Percentiles rank a stretch among this genome's conserved stretches.
Evolutionary conservation across 768 basidiomycete genomes (phyloP).

Genomic region (Naematelia encephala): DNA sequence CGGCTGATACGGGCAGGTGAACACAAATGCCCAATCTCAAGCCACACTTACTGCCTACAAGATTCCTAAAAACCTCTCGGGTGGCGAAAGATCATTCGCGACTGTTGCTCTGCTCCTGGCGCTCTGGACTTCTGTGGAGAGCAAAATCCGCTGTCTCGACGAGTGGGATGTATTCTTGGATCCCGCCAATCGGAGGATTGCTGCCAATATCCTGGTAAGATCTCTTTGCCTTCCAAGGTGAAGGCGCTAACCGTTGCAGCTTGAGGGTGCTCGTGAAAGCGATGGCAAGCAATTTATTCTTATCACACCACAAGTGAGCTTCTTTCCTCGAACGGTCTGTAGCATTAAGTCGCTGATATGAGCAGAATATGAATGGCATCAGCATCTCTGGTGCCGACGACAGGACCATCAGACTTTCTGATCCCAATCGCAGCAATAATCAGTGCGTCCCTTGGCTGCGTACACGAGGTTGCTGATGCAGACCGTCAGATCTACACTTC

Average conservation of each 20-base stretch:
- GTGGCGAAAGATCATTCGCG: conserved; percentile 95
- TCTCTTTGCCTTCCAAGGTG: background rate
- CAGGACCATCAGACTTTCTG: conserved; percentile 42
- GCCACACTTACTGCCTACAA: conserved; percentile 58
- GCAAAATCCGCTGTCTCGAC: conserved; percentile 92
- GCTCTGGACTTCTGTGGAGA: conserved; percentile 91
- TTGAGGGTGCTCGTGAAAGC: conserved; percentile 81
- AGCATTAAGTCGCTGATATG: conserved; percentile 1
- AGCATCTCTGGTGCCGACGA: conserved; percentile 23
- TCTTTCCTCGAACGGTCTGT: background rate
- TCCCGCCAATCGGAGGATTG: conserved; percentile 64
- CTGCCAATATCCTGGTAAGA: conserved; percentile 88
- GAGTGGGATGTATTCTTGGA: conserved; percentile 96
- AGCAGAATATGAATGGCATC: conserved; percentile 41
- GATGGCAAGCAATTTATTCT: conserved; percentile 90
- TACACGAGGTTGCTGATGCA: background rate
- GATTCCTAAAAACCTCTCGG: conserved; percentile 56
- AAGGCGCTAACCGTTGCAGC: conserved; percentile 53
- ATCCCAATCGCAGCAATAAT: conserved; percentile 36
- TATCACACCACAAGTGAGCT: conserved; percentile 77
- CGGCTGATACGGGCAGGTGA: background rate
- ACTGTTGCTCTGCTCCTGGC: conserved; percentile 92
- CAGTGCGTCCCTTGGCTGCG: too few relatives aligned
- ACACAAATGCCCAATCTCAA: conserved; percentile 56
- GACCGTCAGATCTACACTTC: background rate